phyloP scores from a whole-genome alignment of 1,284 basidiomycete species.

The Xerocomus amazonicus region DNA sequence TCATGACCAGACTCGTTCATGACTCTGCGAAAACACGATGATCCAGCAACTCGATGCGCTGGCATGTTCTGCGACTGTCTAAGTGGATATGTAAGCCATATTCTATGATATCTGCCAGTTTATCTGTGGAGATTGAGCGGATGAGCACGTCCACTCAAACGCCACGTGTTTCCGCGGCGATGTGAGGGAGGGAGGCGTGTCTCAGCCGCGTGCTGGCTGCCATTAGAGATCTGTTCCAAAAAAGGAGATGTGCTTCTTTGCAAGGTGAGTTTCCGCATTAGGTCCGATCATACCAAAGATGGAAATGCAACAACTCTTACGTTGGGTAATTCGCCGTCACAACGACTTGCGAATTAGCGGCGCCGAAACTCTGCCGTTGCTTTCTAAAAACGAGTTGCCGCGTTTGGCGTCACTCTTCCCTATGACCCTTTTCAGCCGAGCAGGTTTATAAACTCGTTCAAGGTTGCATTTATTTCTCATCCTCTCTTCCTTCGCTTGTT shows the following conservation, averaged over 20 bases:
- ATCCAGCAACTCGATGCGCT: conserved; percentile 60
- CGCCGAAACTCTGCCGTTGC: background rate
- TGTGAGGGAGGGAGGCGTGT: too few species aligned
- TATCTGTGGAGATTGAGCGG: too few species aligned
- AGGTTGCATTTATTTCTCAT: background rate
- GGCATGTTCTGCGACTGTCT: conserved; percentile 40
- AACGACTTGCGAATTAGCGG: background rate
- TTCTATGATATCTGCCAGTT: too few species aligned
- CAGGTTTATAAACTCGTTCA: conserved; percentile 21
- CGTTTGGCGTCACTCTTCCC: too few species aligned
- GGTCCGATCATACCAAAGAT: conserved; percentile 5
- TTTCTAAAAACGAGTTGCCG: background rate
- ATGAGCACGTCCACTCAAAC: too few species aligned
- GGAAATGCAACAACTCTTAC: background rate
- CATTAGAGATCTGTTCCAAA: background rate
- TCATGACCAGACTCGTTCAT: too few species aligned
- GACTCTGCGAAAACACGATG: conserved; percentile 44
- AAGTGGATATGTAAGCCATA: too few species aligned
- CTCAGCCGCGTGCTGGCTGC: too few species aligned
- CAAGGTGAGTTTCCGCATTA: conserved; percentile 26
- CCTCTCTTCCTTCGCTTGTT: conserved; percentile 15
- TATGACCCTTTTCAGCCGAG: too few species aligned
- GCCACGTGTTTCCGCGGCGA: too few species aligned
- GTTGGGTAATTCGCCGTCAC: background rate
- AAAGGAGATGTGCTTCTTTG: background rate